phyloP scores from a whole-genome alignment of 176 grass and related monocot genomes.

The Oryza coarctata region DNA sequence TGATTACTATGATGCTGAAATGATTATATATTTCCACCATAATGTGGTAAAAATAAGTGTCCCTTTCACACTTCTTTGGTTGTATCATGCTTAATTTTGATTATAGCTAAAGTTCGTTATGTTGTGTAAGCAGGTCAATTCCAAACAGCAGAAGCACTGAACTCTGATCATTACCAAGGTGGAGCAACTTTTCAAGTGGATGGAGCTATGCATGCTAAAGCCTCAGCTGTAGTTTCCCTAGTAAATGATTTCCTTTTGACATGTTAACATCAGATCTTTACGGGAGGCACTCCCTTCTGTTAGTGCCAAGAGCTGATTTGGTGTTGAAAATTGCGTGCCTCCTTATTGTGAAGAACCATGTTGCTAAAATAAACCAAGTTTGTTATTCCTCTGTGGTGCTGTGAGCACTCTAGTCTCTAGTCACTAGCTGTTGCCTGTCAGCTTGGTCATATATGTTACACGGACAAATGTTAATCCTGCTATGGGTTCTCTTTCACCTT shows the following conservation, averaged over 20 bases:
- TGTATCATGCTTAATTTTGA: conserved; percentile 30
- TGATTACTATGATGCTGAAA: not conserved
- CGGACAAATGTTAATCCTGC: conserved; percentile 36
- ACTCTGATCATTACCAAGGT: conserved; percentile 38
- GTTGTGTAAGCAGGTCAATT: conserved; percentile 34
- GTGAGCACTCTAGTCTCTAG: conserved; percentile 20
- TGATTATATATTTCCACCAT: not conserved
- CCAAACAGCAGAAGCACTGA: conserved; percentile 37
- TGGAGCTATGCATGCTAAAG: conserved; percentile 34
- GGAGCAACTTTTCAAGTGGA: conserved; percentile 61
- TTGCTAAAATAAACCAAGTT: conserved; percentile 29
- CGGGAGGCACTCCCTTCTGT: conserved; percentile 9
- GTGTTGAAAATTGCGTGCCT: conserved; percentile 51
- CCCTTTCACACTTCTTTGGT: conserved; percentile 23
- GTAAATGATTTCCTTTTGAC: conserved; percentile 36
- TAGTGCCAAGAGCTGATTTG: conserved; percentile 40
- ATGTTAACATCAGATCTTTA: conserved; percentile 42
- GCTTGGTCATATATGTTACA: conserved; percentile 29
- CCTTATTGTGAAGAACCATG: conserved; percentile 40
- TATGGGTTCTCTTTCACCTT: conserved; percentile 38
- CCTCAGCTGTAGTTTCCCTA: conserved; percentile 34
- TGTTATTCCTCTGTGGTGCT: conserved; percentile 29
- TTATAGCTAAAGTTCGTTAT: conserved; percentile 52
- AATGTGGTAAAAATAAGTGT: not conserved
- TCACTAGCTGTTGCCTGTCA: conserved; percentile 33